phyloP scores from a whole-genome alignment of 768 basidiomycete species.

The Amanita thiersii region DNA sequence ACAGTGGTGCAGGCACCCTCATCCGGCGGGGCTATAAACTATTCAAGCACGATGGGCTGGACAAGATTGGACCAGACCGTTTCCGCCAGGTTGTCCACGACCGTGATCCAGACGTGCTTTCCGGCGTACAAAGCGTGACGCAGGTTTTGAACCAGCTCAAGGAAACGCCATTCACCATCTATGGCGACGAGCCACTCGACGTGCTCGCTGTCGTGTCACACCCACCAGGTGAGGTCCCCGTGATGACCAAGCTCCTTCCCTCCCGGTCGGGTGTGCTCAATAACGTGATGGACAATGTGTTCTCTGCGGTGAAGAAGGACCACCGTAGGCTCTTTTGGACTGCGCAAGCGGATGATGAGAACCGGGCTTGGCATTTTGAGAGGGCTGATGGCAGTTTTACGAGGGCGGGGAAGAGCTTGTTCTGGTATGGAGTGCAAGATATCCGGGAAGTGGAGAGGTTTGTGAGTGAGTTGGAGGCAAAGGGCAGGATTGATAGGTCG shows the following conservation, averaged over 20 bases:
- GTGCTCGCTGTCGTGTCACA: slow-evolving; percentile 91
- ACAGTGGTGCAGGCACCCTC: slow-evolving; percentile 95
- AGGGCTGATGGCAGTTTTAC: slow-evolving; percentile 97
- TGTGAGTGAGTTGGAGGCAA: slow-evolving; percentile 67
- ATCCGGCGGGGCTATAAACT: slow-evolving; percentile 98
- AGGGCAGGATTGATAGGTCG: slow-evolving; percentile 77
- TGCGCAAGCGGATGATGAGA: slow-evolving; percentile 92
- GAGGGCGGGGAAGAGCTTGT: slow-evolving; percentile 84
- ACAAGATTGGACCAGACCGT: slow-evolving; percentile 84
- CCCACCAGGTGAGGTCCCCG: slow-evolving; percentile 80
- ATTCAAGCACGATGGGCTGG: slow-evolving; percentile 79
- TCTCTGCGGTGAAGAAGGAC: slow-evolving; percentile 93
- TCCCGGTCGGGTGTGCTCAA: slow-evolving; percentile 88
- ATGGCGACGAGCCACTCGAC: slow-evolving; percentile 97
- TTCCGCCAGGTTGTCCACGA: slow-evolving; percentile 94
- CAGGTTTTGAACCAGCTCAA: slow-evolving; percentile 80
- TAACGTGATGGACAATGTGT: slow-evolving; percentile 95
- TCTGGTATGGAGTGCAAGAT: slow-evolving; percentile 96
- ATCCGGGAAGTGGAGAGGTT: slow-evolving; percentile 85
- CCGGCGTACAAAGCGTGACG: slow-evolving; percentile 79
- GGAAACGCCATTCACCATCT: slow-evolving; percentile 83
- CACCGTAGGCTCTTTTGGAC: slow-evolving; percentile 96
- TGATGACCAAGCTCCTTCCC: slow-evolving; percentile 88
- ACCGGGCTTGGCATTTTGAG: slow-evolving; percentile 98
- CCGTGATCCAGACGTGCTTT: slow-evolving; percentile 86